Percentiles rank a stretch among this genome's conserved stretches.
phyloP scores from a whole-genome alignment of 2,329 filamentous ascomycete species.

The Neonectria coccinea region DNA sequence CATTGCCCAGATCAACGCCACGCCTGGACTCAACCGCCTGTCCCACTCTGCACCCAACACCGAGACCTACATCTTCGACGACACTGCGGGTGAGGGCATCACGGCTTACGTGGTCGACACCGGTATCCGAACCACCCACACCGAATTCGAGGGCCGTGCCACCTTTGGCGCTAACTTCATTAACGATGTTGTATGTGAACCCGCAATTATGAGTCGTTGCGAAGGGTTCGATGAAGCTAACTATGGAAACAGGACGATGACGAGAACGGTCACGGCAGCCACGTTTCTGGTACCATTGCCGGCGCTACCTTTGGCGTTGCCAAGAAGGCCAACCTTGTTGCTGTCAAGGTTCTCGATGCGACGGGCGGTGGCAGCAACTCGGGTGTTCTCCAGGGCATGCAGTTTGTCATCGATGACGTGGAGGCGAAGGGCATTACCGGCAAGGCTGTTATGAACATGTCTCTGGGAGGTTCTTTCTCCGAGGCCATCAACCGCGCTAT shows the following conservation, averaged over 20 bases:
- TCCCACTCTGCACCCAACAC: conserved; percentile 56
- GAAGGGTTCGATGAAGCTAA: conserved; percentile 15
- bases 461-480: conserved; percentile 64
- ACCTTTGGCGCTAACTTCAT: conserved; percentile 65
- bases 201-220: not conserved
- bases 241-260: conserved; percentile 58
- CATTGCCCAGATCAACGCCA: conserved; percentile 64
- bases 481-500: conserved; percentile 67
- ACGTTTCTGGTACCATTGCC: conserved; percentile 72
- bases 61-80: conserved; percentile 60
- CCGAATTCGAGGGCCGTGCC: conserved; percentile 68
- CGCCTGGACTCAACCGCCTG: conserved; percentile 65
- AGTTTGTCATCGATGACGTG: conserved; percentile 64
- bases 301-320: conserved; percentile 72
- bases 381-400: conserved; percentile 68
- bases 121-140: conserved; percentile 68
- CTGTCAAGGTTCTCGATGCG: conserved; percentile 71
- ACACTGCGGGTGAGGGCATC: conserved; percentile 64
- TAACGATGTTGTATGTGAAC: conserved; percentile 56
- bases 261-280: conserved; percentile 72
- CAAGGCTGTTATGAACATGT: conserved; percentile 74
- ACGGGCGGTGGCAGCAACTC: conserved; percentile 53
- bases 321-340: conserved; percentile 58
- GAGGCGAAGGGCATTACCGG: conserved; percentile 55
- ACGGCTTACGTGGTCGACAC: conserved; percentile 75